Percentiles rank a stretch among this genome's conserved stretches.
Conservation (phyloP, 2,329 filamentous ascomycete species). For the Fusarium humuli region DNA sequence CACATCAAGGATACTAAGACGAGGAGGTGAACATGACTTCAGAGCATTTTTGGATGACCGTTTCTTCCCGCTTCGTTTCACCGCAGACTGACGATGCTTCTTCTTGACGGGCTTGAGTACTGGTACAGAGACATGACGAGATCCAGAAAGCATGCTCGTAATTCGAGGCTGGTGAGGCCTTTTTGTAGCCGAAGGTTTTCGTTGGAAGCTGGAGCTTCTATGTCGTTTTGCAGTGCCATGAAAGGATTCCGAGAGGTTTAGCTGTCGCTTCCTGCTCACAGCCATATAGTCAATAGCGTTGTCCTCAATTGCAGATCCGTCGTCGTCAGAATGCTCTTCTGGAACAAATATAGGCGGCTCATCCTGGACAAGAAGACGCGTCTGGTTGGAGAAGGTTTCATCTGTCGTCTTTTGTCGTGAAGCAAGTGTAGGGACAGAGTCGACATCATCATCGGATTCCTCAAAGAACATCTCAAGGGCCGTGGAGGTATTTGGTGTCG, state of each 20-base stretch:
- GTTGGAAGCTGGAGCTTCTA: constrained; percentile 31
- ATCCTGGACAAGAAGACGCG: constrained; percentile 40
- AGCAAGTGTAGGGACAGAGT: constrained; percentile 18
- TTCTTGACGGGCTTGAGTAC: constrained; percentile 27
- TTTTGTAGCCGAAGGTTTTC: constrained; percentile 38
- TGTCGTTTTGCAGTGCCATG: constrained; percentile 43
- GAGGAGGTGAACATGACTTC: constrained; percentile 52
- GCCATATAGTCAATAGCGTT: constrained; percentile 65
- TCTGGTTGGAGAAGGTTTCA: constrained; percentile 46
- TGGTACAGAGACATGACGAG: constrained; percentile 10
- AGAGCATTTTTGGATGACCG: not conserved
- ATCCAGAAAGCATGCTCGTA: constrained; percentile 46
- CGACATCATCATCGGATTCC: constrained; percentile 57
- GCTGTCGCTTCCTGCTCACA: constrained; percentile 56
- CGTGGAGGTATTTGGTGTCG: constrained; percentile 44
- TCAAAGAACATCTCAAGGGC: constrained; percentile 57
- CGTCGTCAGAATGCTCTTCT: constrained; percentile 45
- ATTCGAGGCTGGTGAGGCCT: constrained; percentile 50
- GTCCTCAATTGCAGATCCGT: constrained; percentile 61
- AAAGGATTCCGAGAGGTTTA: constrained; percentile 46
- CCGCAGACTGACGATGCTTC: constrained; percentile 31
- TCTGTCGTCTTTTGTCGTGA: constrained; percentile 38
- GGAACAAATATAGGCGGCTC: not conserved
- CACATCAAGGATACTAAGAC: constrained; percentile 71
- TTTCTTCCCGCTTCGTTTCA: constrained; percentile 17